Conservation (phyloP, 108 stramenopile genomes). For the Aurantiochytrium sp. region DNA sequence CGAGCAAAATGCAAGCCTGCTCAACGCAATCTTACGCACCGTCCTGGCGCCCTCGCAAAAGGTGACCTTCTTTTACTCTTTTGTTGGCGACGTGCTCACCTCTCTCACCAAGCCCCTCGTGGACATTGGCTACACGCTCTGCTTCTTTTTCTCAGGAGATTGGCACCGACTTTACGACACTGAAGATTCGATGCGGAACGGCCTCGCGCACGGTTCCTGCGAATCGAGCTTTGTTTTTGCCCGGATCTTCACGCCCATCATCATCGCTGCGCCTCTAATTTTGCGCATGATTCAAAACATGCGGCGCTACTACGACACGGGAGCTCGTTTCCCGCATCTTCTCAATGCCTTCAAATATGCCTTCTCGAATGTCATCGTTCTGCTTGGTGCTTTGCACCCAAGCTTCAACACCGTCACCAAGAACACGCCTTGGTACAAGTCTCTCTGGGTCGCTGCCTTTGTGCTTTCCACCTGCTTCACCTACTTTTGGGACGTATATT, state of each 20-base stretch:
- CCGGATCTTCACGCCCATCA: background rate
- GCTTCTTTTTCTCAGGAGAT: background rate
- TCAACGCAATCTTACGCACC: background rate
- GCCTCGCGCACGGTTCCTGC: background rate
- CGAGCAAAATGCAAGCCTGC: background rate
- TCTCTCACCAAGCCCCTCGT: slow-evolving; percentile 4
- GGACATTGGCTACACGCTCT: background rate
- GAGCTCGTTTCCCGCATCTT: background rate
- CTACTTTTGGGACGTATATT: background rate
- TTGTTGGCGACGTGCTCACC: background rate
- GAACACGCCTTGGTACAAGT: background rate
- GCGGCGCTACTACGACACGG: background rate
- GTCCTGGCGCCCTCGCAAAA: background rate
- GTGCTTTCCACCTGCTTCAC: background rate
- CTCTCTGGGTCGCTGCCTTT: background rate
- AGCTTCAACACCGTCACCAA: background rate
- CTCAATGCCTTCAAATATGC: background rate
- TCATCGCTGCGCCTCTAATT: background rate
- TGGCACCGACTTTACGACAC: background rate
- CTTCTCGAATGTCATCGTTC: background rate
- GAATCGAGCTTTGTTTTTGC: background rate
- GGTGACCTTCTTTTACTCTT: background rate
- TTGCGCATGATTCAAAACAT: background rate
- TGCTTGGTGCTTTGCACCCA: background rate
- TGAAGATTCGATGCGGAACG: background rate